phyloP scores from a whole-genome alignment of 2,329 filamentous ascomycete species.

The Botrytis cinerea region DNA sequence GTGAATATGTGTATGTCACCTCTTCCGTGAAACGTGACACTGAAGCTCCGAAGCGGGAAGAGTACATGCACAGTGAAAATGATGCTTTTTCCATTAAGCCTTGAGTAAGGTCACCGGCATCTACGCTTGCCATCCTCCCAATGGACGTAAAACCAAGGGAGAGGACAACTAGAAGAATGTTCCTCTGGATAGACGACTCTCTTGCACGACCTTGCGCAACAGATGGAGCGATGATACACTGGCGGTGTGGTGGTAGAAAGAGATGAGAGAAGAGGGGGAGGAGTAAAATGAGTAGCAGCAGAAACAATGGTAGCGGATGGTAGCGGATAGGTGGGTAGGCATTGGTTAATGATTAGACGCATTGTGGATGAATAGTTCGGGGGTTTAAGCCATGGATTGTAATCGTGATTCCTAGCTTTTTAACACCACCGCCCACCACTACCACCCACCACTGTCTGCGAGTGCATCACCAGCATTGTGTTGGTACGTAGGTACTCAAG shows the following conservation, averaged over 20 bases:
- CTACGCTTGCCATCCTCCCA: conserved; percentile 18
- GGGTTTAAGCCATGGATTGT: conserved; percentile 14
- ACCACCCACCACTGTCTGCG: neutral
- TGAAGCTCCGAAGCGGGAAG: neutral
- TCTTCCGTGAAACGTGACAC: conserved; percentile 17
- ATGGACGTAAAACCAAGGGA: neutral
- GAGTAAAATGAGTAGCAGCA: neutral
- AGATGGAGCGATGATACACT: neutral
- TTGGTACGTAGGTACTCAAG: neutral
- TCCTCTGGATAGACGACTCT: conserved; percentile 8
- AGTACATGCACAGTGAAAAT: conserved; percentile 14
- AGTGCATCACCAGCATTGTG: neutral
- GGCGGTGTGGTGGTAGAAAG: conserved; percentile 13
- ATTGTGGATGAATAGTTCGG: conserved; percentile 5
- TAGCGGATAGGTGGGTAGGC: neutral
- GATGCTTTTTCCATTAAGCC: conserved; percentile 6
- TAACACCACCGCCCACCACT: neutral
- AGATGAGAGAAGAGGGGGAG: conserved; percentile 8
- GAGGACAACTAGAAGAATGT: conserved; percentile 1
- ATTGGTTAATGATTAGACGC: neutral
- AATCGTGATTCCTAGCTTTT: conserved; percentile 7
- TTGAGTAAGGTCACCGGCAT: conserved; percentile 12
- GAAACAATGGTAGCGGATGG: neutral
- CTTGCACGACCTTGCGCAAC: conserved; percentile 20
- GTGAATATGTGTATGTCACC: conserved; percentile 4